Percentiles rank a stretch among this genome's conserved stretches.
Evolutionary conservation across 2,329 filamentous ascomycete species (phyloP).

Genomic region (Neonectria coccinea): DNA sequence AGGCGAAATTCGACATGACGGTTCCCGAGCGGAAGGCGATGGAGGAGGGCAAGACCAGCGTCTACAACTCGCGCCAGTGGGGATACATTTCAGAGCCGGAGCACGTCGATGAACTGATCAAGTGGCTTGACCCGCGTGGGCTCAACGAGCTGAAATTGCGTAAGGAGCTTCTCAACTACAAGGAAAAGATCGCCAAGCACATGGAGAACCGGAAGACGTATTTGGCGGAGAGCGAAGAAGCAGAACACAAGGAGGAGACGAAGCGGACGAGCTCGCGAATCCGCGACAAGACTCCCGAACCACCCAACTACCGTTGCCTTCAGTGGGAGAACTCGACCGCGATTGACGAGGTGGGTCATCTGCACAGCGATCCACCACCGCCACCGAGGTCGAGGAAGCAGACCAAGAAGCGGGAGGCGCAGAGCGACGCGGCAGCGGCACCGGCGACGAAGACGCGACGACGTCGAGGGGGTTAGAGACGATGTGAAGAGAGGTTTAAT

Average conservation of each 20-base stretch:
- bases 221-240: conserved; percentile 56
- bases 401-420: conserved; percentile 63
- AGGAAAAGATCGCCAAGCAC: conserved; percentile 78
- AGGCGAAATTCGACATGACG: conserved; percentile 81
- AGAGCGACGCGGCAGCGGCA: conserved; percentile 44
- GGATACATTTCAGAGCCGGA: conserved; percentile 88
- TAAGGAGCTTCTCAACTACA: conserved; percentile 85
- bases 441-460: conserved; percentile 49
- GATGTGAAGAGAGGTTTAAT: neutral
- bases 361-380: conserved; percentile 67
- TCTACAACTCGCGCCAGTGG: conserved; percentile 85
- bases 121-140: conserved; percentile 90
- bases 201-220: conserved; percentile 87
- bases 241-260: conserved; percentile 55
- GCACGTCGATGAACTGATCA: conserved; percentile 81
- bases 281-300: conserved; percentile 61
- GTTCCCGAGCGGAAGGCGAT: conserved; percentile 84
- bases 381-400: conserved; percentile 64
- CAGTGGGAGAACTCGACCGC: conserved; percentile 69
- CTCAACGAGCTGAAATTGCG: conserved; percentile 86
- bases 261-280: conserved; percentile 61
- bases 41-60: conserved; percentile 86
- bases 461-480: conserved; percentile 34
- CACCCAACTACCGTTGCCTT: conserved; percentile 61
- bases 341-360: conserved; percentile 66